A percentile compares a stretch with the other conserved stretches of the same genome.
phyloP scores from a whole-genome alignment of 2,329 filamentous ascomycete species.

The Colletotrichum australisinense region DNA sequence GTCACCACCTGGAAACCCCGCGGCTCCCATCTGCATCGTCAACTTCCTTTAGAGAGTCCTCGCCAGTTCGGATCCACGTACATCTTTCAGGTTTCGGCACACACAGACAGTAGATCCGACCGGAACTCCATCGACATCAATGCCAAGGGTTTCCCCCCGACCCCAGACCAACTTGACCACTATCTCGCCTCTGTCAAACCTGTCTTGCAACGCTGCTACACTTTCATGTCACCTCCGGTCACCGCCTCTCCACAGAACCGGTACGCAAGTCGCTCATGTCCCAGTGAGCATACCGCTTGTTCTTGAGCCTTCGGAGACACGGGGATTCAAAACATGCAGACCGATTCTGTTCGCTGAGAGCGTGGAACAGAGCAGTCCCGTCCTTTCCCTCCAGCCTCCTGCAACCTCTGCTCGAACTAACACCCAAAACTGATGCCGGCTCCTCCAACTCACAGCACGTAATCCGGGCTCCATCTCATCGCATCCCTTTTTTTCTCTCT shows the following conservation, averaged over 20 bases:
- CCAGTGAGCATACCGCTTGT: conserved; percentile 4
- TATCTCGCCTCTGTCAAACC: conserved; percentile 22
- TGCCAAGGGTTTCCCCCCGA: not conserved
- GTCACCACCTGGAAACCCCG: not conserved
- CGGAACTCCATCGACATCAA: not conserved
- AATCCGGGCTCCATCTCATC: conserved; percentile 2
- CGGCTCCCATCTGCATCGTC: not conserved
- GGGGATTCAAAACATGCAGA: not conserved
- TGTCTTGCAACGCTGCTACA: conserved; percentile 18
- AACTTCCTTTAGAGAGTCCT: not conserved
- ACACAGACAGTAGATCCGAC: conserved; percentile 5
- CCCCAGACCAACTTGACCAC: conserved; percentile 6
- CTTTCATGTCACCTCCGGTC: conserved; percentile 29
- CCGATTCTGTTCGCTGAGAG: conserved; percentile 7
- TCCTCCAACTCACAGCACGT: not conserved
- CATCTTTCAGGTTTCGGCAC: not conserved
- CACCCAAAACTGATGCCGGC: not conserved
- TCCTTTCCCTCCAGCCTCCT: not conserved
- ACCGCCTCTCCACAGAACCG: conserved; percentile 18
- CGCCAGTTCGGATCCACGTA: not conserved
- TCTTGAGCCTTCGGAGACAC: not conserved
- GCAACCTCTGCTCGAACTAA: not conserved
- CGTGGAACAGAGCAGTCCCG: not conserved
- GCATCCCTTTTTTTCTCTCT: conserved; percentile 14
- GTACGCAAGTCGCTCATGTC: not conserved